Evolutionary conservation across 768 basidiomycete genomes (phyloP).

Genomic region (Naematelia encephala): DNA sequence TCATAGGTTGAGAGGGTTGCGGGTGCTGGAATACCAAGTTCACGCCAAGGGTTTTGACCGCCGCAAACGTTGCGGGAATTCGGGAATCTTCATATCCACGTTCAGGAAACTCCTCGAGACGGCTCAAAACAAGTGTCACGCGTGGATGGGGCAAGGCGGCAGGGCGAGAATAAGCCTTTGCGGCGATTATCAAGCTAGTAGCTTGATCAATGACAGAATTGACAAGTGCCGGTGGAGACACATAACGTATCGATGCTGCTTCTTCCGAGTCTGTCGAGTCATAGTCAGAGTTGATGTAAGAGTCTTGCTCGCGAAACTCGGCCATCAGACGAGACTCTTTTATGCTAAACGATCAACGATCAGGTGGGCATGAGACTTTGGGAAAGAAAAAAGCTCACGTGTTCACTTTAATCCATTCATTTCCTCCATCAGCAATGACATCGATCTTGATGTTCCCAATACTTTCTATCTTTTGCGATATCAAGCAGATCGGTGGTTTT

Average conservation of each 20-base stretch:
- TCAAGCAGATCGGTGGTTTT: constrained; percentile 58
- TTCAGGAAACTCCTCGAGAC: constrained; percentile 54
- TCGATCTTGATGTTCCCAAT: constrained; percentile 63
- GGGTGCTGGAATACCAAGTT: constrained; percentile 58
- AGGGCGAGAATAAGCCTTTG: constrained; percentile 58
- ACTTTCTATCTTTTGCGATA: constrained; percentile 50
- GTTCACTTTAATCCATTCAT: constrained; percentile 78
- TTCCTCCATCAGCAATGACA: constrained; percentile 70
- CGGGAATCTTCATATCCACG: constrained; percentile 56
- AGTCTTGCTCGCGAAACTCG: constrained; percentile 81
- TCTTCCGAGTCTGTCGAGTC: constrained; percentile 47
- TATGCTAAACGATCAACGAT: constrained; percentile 56
- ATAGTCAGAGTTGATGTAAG: constrained; percentile 65
- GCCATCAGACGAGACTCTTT: constrained; percentile 72
- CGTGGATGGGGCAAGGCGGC: constrained; percentile 46
- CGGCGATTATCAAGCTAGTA: constrained; percentile 64
- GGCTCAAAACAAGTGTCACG: constrained; percentile 62
- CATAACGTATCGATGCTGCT: constrained; percentile 47
- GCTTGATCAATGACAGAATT: constrained; percentile 73
- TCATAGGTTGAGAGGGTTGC: constrained; percentile 43
- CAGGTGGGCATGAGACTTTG: background rate
- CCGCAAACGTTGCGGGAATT: constrained; percentile 61
- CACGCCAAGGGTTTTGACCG: constrained; percentile 64
- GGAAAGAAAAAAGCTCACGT: constrained; percentile 59
- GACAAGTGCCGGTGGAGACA: constrained; percentile 54